Evolutionary conservation across 257 asterid genomes (phyloP).

Genomic region (Lycium barbarum): DNA sequence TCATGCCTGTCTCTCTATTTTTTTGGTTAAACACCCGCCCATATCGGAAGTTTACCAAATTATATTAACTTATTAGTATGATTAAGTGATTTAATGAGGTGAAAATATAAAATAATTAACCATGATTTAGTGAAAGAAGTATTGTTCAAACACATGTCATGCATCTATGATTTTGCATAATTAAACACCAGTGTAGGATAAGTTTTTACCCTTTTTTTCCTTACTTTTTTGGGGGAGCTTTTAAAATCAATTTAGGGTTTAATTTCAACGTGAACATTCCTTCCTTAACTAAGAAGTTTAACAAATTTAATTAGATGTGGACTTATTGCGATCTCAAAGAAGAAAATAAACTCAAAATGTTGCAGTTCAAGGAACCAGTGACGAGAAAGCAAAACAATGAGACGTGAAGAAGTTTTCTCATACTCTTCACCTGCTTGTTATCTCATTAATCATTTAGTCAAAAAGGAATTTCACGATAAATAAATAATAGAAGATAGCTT

Average conservation of each 20-base stretch:
- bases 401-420: background rate
- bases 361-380: constrained; percentile 21
- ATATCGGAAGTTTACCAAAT: background rate
- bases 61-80: background rate
- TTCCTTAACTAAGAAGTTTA: constrained; percentile 15
- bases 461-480: background rate
- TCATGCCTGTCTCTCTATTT: background rate
- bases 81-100: background rate
- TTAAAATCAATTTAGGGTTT: background rate
- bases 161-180: background rate
- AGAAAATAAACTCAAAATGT: background rate
- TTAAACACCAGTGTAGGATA: no score
- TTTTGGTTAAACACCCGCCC: no score
- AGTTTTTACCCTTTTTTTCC: background rate
- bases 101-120: background rate
- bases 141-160: background rate
- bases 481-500: background rate
- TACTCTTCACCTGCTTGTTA: constrained; percentile 2
- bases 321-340: background rate
- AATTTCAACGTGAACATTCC: constrained; percentile 20
- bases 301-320: background rate
- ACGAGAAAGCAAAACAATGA: background rate
- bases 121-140: background rate
- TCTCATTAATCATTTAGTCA: background rate
- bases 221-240: no score